Evolutionary conservation across 352 stramenopile species (phyloP), one percentile per base, ranked within the genome.

Genomic region (Phytophthora syringae): DNA sequence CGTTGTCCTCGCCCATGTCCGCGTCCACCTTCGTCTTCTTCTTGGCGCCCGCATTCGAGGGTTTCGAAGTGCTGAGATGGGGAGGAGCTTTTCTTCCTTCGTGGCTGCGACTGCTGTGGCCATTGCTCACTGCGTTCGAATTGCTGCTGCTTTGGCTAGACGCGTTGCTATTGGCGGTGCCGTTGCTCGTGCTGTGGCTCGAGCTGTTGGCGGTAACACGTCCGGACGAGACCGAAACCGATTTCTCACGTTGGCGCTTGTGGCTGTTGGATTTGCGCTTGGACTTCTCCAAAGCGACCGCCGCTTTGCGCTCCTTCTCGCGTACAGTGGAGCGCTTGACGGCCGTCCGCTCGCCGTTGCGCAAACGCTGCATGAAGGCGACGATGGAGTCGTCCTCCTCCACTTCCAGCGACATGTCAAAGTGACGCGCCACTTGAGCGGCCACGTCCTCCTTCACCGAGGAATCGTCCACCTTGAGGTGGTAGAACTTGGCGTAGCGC

Each of bases 321-420:
- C 64, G 69, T 21, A 37, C 53, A 13, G 51, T 77, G 63, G 53
- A 79, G 55, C 76, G 75, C 67, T 86, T 88, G 52, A 75, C 71
- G 15, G 79, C 52, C 45, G 75, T 78, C 53, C 83, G 81, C 58
- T 95, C 87, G 60, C 87, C 87, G 51, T 95, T 95, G 66, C 87
- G 87, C 28, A 95, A 60, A 21, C 87, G 83, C 75, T 92, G 83
- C 64, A 95, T 88, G 60, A 95, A 95, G 37, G 83, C 77, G 50
- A 93, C 78, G 56, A 95, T 93, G 21, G 87, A 95, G 54, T 95
- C 85, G 74, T 95, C 83, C 54, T 95, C 85, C 58, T 94, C 82
- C 21, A 95, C 87, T 25, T 94, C 82, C 12, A 95, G 76, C 51
- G 85, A 80, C 48, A 76, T 70, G 56, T 93, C 87, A 28, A 94